Base-by-base conservation (phyloP, 2,329 filamentous ascomycete genomes). In the Biscogniauxia mediterranea region DNA sequence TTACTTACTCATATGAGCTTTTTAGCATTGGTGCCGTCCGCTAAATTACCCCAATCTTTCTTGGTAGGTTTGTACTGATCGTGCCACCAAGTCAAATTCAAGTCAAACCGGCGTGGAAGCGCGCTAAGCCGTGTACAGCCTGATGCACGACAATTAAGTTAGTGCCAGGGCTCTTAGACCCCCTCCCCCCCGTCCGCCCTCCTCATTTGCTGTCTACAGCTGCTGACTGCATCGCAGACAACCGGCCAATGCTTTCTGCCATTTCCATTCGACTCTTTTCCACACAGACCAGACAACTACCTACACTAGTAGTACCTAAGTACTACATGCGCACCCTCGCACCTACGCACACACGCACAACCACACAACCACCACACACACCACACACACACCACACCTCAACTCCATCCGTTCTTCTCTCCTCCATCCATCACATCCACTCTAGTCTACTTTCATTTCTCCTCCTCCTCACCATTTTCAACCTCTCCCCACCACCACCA, bases 381-480 rank as follows among this genome's bases (percentile, higher is more conserved):
- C 54, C 5, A 28, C 26, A 4, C 26, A 28, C 26, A 28, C 21
- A 52, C 28, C 57, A 38, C 54, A 26, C 26, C 23, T 32, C 51
- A 23, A 26, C 38, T 65, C 65, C 64, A 64, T 50, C n/a, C 61
- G 57, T 60, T 65, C 66, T 64, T 64, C 55, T 42, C 66, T 62
- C 63, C 58, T 61, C 67, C 65, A 61, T 63, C 64, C 66, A 70
- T 66, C 60, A 62, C 56, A 61, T 65, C 67, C 63, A 67, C 66
- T 67, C 67, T 67, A 69, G 61, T 62, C 59, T 58, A 11, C 54
- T 20, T 56, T 61, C 58, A 64, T 60, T 65, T 61, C 61, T 67
- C 62, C 65, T 68, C 28, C 58, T 51, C 60, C 62, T 62, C 62
- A 61, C 52, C 65, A 68, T 68, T 67, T 65, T 65, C 64, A 65